Evolutionary conservation across 495 filamentous ascomycete genomes (phyloP), one percentile per base, ranked within the genome.

Genomic region (Schizothecium vesticola): DNA sequence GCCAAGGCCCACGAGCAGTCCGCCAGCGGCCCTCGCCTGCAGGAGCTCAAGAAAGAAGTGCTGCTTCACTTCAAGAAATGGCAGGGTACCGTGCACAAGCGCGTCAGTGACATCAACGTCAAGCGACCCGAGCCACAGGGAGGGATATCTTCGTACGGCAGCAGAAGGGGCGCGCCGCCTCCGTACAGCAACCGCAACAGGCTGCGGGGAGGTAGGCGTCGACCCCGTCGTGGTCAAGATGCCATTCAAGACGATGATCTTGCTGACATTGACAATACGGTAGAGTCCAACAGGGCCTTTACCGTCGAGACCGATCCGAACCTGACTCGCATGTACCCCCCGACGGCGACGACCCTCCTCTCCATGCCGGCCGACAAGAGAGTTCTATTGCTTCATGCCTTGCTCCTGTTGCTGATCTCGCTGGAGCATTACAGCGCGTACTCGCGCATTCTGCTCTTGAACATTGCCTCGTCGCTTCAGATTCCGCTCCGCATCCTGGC

Each of bases 341-440:
- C 84, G 0, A 80, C 74, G 11, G 69, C 75, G 11, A 86, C 81
- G 13, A 62, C 79, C 22, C 79, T 86, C 16, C 74, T 68, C 55
- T 72, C 78, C 0, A 70, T 80, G 21, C 73, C 80, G 0, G 75
- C 77, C 59, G 82, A 84, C 60, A 85, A 83, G 69, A 76, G 82
- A 21, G 77, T 75, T 8, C 71, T 86, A 43, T 71, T 87, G 19
- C 74, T 87, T 12, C 79, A 86, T 71, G 87, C 89, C 1, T 79
- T 94, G 56, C 79, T 97, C 4, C 81, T 97, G 9, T 77, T 96
- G 23, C 71, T 94, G 25, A 81, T 97, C 23, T 93, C 91, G 8
- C 76, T 96, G n/a, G 89, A 95, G 74, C 86, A 91, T 64, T 96
- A 97, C 75, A 84, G 83, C 66, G 86, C 90, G 11, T 87, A 90